These are phyloP conservation scores for Ophiostoma piceae DNA, from an alignment of 2,329 filamentous ascomycete species.

Conservation along the genomic window DNA sequence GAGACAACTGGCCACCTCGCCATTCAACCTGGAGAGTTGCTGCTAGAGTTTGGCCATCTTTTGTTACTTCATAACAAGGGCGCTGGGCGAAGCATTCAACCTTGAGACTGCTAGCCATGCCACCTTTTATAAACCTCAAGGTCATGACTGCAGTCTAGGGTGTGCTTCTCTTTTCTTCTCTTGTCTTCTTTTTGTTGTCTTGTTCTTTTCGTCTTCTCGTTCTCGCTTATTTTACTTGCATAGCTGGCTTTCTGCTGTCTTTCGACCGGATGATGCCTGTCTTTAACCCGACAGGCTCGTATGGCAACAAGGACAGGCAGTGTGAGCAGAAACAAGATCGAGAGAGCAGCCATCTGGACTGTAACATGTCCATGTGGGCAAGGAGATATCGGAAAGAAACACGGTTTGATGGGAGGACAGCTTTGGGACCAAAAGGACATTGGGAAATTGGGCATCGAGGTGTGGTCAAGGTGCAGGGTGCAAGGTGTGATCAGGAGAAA, in stretches of 20 bases:
- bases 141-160: neutral
- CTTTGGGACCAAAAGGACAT: neutral
- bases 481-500: neutral
- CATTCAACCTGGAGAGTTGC: neutral
- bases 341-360: neutral
- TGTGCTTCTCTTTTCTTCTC: neutral
- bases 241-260: neutral
- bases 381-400: neutral
- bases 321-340: neutral
- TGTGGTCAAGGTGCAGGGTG: too few species aligned
- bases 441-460: too few species aligned
- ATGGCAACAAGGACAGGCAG: neutral
- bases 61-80: neutral
- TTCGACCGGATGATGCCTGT: conserved; percentile 9
- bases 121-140: neutral
- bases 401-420: neutral
- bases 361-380: conserved; percentile 7
- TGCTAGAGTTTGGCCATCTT: neutral
- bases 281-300: neutral
- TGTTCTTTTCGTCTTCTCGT: neutral
- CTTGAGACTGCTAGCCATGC: neutral
- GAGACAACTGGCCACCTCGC: neutral
- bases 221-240: neutral
- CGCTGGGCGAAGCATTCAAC: too few species aligned
- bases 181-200: neutral